Conservation (phyloP, 371 early-diverging fungal species). For the Apophysomyces trapeziformis region DNA sequence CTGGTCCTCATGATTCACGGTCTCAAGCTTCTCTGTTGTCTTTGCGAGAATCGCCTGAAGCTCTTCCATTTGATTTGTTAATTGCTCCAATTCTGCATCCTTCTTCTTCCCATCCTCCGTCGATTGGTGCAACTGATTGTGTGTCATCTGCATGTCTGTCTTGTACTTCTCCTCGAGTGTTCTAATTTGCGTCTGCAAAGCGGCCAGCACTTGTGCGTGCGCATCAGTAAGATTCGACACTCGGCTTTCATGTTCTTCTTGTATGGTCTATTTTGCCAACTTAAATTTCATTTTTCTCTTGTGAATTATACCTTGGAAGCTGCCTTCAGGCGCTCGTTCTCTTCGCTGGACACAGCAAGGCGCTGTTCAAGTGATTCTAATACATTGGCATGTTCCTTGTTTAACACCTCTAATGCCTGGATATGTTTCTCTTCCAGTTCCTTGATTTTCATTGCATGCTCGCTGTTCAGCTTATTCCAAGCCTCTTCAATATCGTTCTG, state of each 20-base stretch:
- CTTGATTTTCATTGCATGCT: conserved; percentile 23
- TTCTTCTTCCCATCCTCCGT: conserved; percentile 13
- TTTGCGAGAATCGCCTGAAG: conserved; percentile 11
- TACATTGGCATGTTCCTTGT: conserved; percentile 16
- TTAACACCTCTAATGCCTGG: conserved; percentile 1
- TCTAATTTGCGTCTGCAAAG: conserved; percentile 13
- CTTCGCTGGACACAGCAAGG: not conserved
- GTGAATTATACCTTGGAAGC: not conserved
- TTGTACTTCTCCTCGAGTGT: not conserved
- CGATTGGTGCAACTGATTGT: conserved; percentile 5
- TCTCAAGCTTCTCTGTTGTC: conserved; percentile 7
- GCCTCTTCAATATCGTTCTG: conserved; percentile 30
- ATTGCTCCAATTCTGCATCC: conserved; percentile 21
- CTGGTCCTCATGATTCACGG: conserved; percentile 9
- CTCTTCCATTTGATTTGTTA: conserved; percentile 14
- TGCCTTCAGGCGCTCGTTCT: not conserved
- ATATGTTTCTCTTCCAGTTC: conserved; percentile 11
- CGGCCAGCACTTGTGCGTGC: conserved; percentile 17
- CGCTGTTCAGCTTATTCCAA: conserved; percentile 23
- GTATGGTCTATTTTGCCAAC: not conserved
- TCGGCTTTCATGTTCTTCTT: conserved; percentile 7
- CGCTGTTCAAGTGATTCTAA: conserved; percentile 12
- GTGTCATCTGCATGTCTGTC: not conserved
- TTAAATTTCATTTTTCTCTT: not conserved
- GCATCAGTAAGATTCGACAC: not conserved